Evolutionary conservation across 306 rosid genomes (phyloP), one percentile per base, ranked within the genome.

Genomic region (Urtica urens): DNA sequence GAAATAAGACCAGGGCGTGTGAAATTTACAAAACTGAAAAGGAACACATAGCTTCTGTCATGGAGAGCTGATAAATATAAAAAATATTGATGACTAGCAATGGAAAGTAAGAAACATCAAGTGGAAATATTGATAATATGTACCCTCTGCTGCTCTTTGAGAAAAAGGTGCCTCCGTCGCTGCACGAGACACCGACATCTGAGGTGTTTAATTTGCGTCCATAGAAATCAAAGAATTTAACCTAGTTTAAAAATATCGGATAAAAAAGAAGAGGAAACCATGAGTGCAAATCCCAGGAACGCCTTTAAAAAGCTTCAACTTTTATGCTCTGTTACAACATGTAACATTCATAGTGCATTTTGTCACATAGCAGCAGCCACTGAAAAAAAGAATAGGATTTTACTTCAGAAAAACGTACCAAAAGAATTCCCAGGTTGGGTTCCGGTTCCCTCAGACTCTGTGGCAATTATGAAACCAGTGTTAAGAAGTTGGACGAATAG

Each of bases 121-220:
- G 23, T n/a, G 37, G 23, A n/a, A 44, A 18, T 42, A 34, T 42
- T 3, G 43, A 19, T 40, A 14, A n/a, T 2, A 29, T 2, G 31
- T 79, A 90, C 95, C 99, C 95, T 71, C 67, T 79, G 43, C 60
- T 59, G 47, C 63, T 62, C 79, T 90, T 90, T 27, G 46, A 56
- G 69, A 81, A 90, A 75, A 85, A 90, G 57, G 78, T 75, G 53
- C 92, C 85, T 15, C 64, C 48, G 49, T 83, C 79, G 31, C 59
- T 77, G 80, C 99, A 90, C 28, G 94, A 77, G 51, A 85, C 87
- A 48, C 95, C 99, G 57, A 90, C 99, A 81, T 90, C 85, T 61
- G 92, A 48, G 40, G 95, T 79, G 72, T 85, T 90, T 65, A 90
- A 78, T 67, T 77, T 85, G 45, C 94, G 85, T 33, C 99, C 99